Conservation (phyloP, 129 eudicot species). For the Apium graveolens region DNA sequence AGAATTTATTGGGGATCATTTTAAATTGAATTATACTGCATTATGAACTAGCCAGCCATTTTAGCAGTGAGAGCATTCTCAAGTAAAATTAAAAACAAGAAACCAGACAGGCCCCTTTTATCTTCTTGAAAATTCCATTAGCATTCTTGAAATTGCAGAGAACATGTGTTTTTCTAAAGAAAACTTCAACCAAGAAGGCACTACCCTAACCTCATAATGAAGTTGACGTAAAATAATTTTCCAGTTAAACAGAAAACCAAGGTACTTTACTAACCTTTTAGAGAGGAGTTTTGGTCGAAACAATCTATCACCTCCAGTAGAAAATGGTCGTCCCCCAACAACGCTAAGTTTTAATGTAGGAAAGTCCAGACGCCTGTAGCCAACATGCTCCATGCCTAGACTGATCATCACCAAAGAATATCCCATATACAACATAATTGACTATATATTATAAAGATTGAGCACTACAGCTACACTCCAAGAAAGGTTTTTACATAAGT, state of each 20-base stretch:
- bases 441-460: neutral
- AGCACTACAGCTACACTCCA: neutral
- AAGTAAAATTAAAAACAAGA: neutral
- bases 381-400: constrained; percentile 90
- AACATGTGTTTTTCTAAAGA: neutral
- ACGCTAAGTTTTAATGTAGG: constrained; percentile 61
- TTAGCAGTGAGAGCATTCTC: neutral
- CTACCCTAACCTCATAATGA: neutral
- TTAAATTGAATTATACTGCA: neutral
- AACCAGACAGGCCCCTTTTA: neutral
- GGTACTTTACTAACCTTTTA: constrained; percentile 42
- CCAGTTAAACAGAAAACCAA: neutral
- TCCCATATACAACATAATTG: neutral
- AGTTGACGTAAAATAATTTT: neutral
- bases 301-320: constrained; percentile 64
- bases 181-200: neutral
- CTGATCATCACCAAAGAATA: constrained; percentile 33
- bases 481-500: neutral
- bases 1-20: neutral
- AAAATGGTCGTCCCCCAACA: constrained; percentile 91
- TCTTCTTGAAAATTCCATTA: neutral
- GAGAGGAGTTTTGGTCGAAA: constrained; percentile 62
- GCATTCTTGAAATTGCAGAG: neutral
- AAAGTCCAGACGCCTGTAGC: constrained; percentile 64
- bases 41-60: neutral